Evolutionary conservation across 176 grass and related monocot species (phyloP), one percentile per base, ranked within the genome.

Genomic region (Aegilops bicornis): DNA sequence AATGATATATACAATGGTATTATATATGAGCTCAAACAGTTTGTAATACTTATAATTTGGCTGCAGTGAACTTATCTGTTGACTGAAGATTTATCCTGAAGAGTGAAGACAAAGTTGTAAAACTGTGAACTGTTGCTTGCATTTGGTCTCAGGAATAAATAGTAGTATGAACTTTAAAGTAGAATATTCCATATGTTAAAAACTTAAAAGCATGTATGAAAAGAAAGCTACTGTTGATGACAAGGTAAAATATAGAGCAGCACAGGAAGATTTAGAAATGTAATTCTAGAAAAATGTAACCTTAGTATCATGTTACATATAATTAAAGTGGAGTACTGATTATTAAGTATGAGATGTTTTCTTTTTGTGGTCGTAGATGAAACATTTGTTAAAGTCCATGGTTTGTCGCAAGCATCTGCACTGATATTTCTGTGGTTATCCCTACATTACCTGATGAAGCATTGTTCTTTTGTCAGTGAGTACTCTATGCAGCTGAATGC

Each of bases 401-500:
- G 79, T 72, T 84, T 47, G 30, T 24, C 5, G 29, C 45, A 54
- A 14, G 13, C 30, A 85, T 45, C 39, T 80, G 17, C n/a, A 40
- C 66, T 82, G 69, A 35, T 70, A 19, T 29, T 69, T 85, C 6
- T 24, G 23, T 22, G 6, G 85, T 45, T 78, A 61, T 77, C 66
- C 54, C 66, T 56, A 62, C 32, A 20, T 52, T 85, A 75, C 39
- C 61, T 87, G 32, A 91, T 82, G 48, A 88, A 5, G 37, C 43
- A 74, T 36, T 85, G 12, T 75, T 56, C 89, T 8, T 30, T 83
- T 85, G 87, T 63, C 80, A 99, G 97, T 64, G 97, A 99, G 69
- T 99, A 99, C 79, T 99, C 97, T 33, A 97, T 94, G 94, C 94
- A 97, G 89, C 48, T 97, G 88, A 99, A 99, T 91, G 94, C 97